A percentile compares a stretch with the other conserved stretches of the same genome.
Conservation (phyloP, 2,329 filamentous ascomycete species). For the Phyllachora maydis region DNA sequence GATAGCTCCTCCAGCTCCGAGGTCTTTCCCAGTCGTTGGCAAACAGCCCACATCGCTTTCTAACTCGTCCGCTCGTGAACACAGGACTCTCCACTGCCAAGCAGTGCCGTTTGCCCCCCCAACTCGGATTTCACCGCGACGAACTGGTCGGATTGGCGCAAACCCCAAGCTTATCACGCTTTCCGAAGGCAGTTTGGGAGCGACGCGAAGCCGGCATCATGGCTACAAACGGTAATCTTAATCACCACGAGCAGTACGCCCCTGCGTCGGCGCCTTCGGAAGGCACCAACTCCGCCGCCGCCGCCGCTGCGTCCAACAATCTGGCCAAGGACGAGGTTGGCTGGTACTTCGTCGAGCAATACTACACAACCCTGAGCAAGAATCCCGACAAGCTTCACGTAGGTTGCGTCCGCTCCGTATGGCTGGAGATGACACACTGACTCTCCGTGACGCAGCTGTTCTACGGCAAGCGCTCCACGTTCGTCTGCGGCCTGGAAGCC, state of each 20-base stretch:
- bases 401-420: no score
- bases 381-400: slow-evolving; percentile 80
- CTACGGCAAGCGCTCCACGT: slow-evolving; percentile 90
- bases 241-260: slow-evolving; percentile 22
- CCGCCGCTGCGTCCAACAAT: slow-evolving; percentile 17
- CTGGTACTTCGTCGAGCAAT: slow-evolving; percentile 99
- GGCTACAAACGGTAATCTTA: slow-evolving; percentile 35
- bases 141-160: no score
- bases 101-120: no score
- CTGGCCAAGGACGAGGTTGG: slow-evolving; percentile 81
- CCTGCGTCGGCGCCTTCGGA: slow-evolving; percentile 15
- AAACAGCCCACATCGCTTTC: no score
- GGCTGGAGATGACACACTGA: background rate
- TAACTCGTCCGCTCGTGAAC: no score
- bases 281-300: slow-evolving; percentile 11
- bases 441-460: slow-evolving; percentile 44
- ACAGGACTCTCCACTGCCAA: no score
- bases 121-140: no score
- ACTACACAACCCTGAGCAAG: slow-evolving; percentile 95
- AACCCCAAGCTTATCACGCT: no score
- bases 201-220: no score
- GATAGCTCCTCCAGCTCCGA: no score
- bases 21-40: no score
- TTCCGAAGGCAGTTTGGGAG: no score
- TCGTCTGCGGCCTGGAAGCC: slow-evolving; percentile 80